These are phyloP conservation scores for Paramecium primaurelia DNA, from an alignment of 73 alveolate genomes.

Conservation along the genomic window DNA sequence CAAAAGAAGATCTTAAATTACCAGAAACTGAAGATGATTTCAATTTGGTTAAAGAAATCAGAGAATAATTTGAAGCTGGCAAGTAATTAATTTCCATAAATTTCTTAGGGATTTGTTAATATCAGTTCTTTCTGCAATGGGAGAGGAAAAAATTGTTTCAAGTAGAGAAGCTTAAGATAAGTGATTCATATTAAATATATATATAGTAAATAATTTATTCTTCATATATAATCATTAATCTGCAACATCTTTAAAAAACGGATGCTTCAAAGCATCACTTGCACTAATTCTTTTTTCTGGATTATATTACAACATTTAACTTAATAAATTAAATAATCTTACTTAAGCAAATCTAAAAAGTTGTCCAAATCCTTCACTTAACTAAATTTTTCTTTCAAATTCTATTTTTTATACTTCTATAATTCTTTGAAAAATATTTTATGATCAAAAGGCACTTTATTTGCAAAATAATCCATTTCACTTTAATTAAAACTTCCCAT, in stretches of 20 bases:
- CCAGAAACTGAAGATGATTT: slow-evolving; percentile 83
- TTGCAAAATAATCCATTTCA: slow-evolving; percentile 38
- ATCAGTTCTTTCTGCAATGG: slow-evolving; percentile 82
- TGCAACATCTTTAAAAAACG: slow-evolving; percentile 42
- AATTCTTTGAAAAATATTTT: slow-evolving; percentile 45
- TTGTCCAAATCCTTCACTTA: slow-evolving; percentile 44
- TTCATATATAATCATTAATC: neutral
- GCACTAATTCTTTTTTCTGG: slow-evolving; percentile 59
- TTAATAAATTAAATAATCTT: neutral
- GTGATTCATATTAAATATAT: neutral
- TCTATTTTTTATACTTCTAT: neutral
- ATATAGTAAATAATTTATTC: neutral
- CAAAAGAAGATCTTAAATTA: slow-evolving; percentile 84
- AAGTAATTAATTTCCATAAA: slow-evolving; percentile 17
- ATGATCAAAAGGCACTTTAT: slow-evolving; percentile 43
- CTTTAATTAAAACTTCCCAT: slow-evolving; percentile 63
- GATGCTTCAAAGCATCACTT: slow-evolving; percentile 57
- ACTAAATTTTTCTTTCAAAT: slow-evolving; percentile 48
- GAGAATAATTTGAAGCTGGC: slow-evolving; percentile 74
- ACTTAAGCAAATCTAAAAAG: slow-evolving; percentile 36
- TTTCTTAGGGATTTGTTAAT: slow-evolving; percentile 63
- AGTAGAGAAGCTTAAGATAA: slow-evolving; percentile 70
- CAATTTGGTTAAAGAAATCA: slow-evolving; percentile 73
- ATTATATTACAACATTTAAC: slow-evolving; percentile 1
- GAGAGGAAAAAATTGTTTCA: slow-evolving; percentile 76